Conservation (phyloP, 352 stramenopile species). For the Phytophthora pluvialis region DNA sequence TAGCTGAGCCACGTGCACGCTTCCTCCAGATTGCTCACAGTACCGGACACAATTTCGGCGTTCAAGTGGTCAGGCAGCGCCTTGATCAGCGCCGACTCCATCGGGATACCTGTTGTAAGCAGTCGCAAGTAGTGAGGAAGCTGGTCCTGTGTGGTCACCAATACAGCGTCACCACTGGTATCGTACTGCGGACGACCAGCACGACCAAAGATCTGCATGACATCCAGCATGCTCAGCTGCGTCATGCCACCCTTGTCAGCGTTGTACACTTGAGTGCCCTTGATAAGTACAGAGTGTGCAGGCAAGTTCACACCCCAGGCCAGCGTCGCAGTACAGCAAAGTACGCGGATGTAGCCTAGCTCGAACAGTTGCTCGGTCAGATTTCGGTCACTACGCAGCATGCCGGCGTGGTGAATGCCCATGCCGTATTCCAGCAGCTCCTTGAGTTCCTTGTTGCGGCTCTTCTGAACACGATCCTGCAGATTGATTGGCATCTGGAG, state of each 20-base stretch:
- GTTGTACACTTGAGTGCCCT: slow-evolving; percentile 99
- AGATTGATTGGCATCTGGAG: slow-evolving; percentile 63
- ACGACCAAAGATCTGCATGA: slow-evolving; percentile 99
- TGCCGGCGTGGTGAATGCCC: slow-evolving; percentile 98
- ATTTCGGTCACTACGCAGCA: slow-evolving; percentile 95
- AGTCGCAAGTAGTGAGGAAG: slow-evolving; percentile 95
- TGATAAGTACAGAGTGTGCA: slow-evolving; percentile 99
- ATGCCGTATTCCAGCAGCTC: slow-evolving; percentile 95
- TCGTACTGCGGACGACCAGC: slow-evolving; percentile 99
- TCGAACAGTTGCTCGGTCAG: slow-evolving; percentile 98
- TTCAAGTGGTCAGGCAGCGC: slow-evolving; percentile 99
- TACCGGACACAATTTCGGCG: slow-evolving; percentile 98
- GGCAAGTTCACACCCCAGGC: slow-evolving; percentile 99
- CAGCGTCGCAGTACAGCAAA: slow-evolving; percentile 99
- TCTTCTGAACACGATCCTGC: slow-evolving; percentile 89
- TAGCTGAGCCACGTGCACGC: slow-evolving; percentile 97
- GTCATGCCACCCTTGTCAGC: slow-evolving; percentile 98
- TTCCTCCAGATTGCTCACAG: slow-evolving; percentile 97
- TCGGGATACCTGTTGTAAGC: slow-evolving; percentile 96
- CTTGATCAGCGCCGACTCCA: slow-evolving; percentile 99
- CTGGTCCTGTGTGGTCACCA: slow-evolving; percentile 98
- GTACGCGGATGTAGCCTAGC: slow-evolving; percentile 95
- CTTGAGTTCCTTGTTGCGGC: slow-evolving; percentile 94
- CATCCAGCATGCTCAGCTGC: slow-evolving; percentile 98
- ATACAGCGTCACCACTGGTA: slow-evolving; percentile 96